Evolutionary conservation across 2,329 filamentous ascomycete genomes (phyloP).

Genomic region (Conoideocrella luteorostrata): DNA sequence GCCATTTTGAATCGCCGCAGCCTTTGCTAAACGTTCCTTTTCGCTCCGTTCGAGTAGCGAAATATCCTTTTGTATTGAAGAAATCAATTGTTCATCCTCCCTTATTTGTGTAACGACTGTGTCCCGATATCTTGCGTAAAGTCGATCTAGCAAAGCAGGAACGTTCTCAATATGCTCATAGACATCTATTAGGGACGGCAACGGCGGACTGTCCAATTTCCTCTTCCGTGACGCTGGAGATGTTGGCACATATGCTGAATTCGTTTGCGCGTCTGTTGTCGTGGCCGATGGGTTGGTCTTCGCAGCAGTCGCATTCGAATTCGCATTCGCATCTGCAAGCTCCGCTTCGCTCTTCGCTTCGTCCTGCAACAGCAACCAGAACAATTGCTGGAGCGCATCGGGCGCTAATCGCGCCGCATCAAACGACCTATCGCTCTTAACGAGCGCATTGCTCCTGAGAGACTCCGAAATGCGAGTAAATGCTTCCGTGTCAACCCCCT

Average conservation of each 20-base stretch:
- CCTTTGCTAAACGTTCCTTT: conserved; percentile 29
- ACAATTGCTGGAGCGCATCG: conserved; percentile 72
- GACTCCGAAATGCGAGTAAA: conserved; percentile 69
- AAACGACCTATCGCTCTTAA: conserved; percentile 65
- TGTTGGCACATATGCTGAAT: conserved; percentile 33
- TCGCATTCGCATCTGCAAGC: conserved; percentile 17
- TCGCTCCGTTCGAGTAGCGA: conserved; percentile 53
- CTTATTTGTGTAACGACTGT: conserved; percentile 63
- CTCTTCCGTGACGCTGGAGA: conserved; percentile 63
- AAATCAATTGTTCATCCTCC: conserved; percentile 65
- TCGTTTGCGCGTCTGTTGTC: background rate
- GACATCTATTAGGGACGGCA: conserved; percentile 61
- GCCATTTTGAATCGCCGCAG: conserved; percentile 26
- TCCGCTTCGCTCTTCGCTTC: conserved; percentile 54
- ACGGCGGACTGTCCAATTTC: conserved; percentile 60
- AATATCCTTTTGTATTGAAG: conserved; percentile 60
- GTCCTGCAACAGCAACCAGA: conserved; percentile 68
- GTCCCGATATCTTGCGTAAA: conserved; percentile 70
- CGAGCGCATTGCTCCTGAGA: conserved; percentile 65
- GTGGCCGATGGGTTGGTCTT: background rate
- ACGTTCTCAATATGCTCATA: conserved; percentile 61
- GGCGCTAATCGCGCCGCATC: conserved; percentile 69
- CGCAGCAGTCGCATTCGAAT: conserved; percentile 5
- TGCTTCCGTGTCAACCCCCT: conserved; percentile 58
- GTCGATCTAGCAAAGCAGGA: conserved; percentile 61